Percentiles rank a stretch among this genome's conserved stretches.
These are phyloP conservation scores for Boletus austroedulis DNA, from an alignment of 1,284 basidiomycete species.

Conservation along the genomic window DNA sequence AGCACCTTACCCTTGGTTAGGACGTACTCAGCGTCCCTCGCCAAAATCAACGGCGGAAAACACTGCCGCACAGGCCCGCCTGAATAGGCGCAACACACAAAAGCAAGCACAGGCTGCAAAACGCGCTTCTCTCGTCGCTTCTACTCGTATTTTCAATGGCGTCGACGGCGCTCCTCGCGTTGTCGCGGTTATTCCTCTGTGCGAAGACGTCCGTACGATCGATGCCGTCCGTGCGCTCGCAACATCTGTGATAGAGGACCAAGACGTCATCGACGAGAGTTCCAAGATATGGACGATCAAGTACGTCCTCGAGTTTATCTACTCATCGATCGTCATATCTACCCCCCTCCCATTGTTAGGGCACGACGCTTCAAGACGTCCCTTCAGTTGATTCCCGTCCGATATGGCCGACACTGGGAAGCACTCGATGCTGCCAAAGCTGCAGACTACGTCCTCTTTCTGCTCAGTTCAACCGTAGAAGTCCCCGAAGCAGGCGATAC, in stretches of 20 bases:
- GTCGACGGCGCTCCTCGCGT: slow-evolving; percentile 78
- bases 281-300: slow-evolving; percentile 58
- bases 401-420: slow-evolving; percentile 69
- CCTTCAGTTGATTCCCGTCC: slow-evolving; percentile 80
- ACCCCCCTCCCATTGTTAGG: slow-evolving; percentile 40
- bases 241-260: slow-evolving; percentile 58
- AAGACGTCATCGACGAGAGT: slow-evolving; percentile 17
- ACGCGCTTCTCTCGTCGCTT: slow-evolving; percentile 63
- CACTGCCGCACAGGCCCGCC: slow-evolving; percentile 54
- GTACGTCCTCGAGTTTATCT: slow-evolving; percentile 41
- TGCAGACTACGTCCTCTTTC: slow-evolving; percentile 88
- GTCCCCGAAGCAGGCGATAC: slow-evolving; percentile 88
- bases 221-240: slow-evolving; percentile 61
- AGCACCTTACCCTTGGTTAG: slow-evolving; percentile 34
- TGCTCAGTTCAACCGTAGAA: slow-evolving; percentile 79
- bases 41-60: slow-evolving; percentile 45
- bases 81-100: slow-evolving; percentile 74
- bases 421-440: slow-evolving; percentile 86
- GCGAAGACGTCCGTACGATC: slow-evolving; percentile 59
- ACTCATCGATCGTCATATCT: neutral
- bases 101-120: slow-evolving; percentile 78
- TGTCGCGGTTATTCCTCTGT: slow-evolving; percentile 76
- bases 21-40: slow-evolving; percentile 52
- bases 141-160: slow-evolving; percentile 73
- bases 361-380: slow-evolving; percentile 87